Conservation (phyloP, 2,329 filamentous ascomycete genomes). For the Colletotrichum abscissum region DNA sequence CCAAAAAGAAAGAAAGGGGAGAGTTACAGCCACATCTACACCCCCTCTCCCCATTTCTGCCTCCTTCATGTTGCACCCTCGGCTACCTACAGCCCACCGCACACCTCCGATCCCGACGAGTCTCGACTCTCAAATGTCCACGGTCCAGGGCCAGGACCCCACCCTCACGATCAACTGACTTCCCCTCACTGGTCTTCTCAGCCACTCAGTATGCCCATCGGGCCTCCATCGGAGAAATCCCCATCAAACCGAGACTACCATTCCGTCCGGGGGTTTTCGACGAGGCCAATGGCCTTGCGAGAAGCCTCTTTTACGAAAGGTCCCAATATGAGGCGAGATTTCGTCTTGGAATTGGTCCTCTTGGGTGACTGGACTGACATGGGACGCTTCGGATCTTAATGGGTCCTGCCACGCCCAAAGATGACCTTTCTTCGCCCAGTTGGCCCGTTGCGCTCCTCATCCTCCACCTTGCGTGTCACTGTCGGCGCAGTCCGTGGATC, state of each 20-base stretch:
- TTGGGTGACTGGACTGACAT: slow-evolving; percentile 1
- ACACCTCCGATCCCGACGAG: slow-evolving; percentile 34
- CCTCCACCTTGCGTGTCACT: slow-evolving; percentile 20
- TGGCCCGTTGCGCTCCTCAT: slow-evolving; percentile 3
- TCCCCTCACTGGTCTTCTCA: slow-evolving; percentile 27
- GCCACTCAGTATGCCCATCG: slow-evolving; percentile 31
- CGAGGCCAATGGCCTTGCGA: slow-evolving; percentile 22
- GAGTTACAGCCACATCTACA: background rate
- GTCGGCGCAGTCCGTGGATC: slow-evolving; percentile 23
- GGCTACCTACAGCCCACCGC: slow-evolving; percentile 16
- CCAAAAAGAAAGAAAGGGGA: background rate
- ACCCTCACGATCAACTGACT: slow-evolving; percentile 35
- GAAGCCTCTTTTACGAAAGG: background rate
- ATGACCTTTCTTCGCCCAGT: background rate
- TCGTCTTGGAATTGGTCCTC: background rate
- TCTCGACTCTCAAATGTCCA: slow-evolving; percentile 25
- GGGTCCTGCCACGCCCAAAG: background rate
- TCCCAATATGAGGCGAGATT: slow-evolving; percentile 4
- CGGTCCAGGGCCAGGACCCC: slow-evolving; percentile 24
- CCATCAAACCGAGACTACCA: slow-evolving; percentile 29
- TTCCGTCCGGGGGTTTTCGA: slow-evolving; percentile 14
- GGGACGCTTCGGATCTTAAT: slow-evolving; percentile 27
- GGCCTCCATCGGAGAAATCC: slow-evolving; percentile 34
- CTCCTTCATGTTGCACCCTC: slow-evolving; percentile 18
- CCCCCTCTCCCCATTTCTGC: slow-evolving; percentile 16